phyloP scores from a whole-genome alignment of 495 filamentous ascomycete genomes.

The Penicillium mononematosum region DNA sequence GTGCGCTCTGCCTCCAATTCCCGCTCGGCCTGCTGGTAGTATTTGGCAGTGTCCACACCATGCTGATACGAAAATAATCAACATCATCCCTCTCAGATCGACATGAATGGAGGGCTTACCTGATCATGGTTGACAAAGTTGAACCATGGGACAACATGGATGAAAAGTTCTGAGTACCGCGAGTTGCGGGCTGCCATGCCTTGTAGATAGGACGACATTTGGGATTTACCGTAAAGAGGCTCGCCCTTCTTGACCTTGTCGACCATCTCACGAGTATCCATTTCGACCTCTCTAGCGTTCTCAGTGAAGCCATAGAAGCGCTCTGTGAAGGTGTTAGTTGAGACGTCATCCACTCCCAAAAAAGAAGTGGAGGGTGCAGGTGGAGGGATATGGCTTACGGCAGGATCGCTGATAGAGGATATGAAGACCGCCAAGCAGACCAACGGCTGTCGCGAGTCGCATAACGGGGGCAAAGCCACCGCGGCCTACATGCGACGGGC shows the following conservation, averaged over 20 bases:
- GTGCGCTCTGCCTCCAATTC: conserved; percentile 78
- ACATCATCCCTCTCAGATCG: not conserved
- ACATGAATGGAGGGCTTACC: conserved; percentile 36
- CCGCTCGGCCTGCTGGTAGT: conserved; percentile 92
- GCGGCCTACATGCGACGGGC: conserved; percentile 75
- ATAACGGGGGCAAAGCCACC: conserved; percentile 79
- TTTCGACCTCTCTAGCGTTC: conserved; percentile 84
- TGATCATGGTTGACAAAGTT: conserved; percentile 96
- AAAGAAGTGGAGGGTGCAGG: not conserved
- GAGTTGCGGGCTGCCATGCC: conserved; percentile 92
- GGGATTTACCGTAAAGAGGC: conserved; percentile 82
- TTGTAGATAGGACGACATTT: conserved; percentile 80
- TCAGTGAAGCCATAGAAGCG: conserved; percentile 95
- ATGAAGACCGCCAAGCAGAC: conserved; percentile 71
- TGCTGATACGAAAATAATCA: conserved; percentile 54
- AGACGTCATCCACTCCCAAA: not conserved
- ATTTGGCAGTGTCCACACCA: conserved; percentile 96
- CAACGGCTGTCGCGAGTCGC: conserved; percentile 72
- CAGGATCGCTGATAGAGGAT: conserved; percentile 74
- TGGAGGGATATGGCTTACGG: conserved; percentile 42
- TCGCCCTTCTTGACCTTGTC: conserved; percentile 87
- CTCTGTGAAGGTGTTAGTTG: conserved; percentile 30
- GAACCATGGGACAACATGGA: conserved; percentile 87
- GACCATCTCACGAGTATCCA: conserved; percentile 99
- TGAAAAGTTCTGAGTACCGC: conserved; percentile 78